A percentile compares a stretch with the other conserved stretches of the same genome.
Evolutionary conservation across 1,284 basidiomycete species (phyloP).

Genomic region (Puccinia novopanici): DNA sequence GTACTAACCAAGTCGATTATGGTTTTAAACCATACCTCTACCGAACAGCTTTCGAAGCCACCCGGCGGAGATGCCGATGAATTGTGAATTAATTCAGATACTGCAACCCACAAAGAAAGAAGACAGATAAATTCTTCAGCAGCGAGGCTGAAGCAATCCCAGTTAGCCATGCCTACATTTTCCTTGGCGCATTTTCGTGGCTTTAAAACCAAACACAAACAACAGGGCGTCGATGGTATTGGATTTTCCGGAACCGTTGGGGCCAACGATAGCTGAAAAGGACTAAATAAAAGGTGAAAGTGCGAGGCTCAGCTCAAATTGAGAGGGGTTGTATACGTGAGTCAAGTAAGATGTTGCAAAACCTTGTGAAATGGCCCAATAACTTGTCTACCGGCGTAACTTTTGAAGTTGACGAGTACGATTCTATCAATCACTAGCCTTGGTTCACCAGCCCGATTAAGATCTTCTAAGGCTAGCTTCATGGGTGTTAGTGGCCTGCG

Average conservation of each 20-base stretch:
- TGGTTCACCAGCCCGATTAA: slow-evolving; percentile 66
- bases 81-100: slow-evolving; percentile 87
- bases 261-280: slow-evolving; percentile 95
- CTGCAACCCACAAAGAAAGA: slow-evolving; percentile 13
- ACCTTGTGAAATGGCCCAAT: slow-evolving; percentile 99
- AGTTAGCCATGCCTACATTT: slow-evolving; percentile 63
- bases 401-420: slow-evolving; percentile 94
- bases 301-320: slow-evolving; percentile 27
- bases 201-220: slow-evolving; percentile 97
- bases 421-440: slow-evolving; percentile 94
- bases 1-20: slow-evolving; percentile 78
- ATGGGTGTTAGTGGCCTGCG: slow-evolving; percentile 30
- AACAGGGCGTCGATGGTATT: slow-evolving; percentile 99
- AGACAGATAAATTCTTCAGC: background rate
- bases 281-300: slow-evolving; percentile 65
- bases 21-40: slow-evolving; percentile 93
- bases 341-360: slow-evolving; percentile 51
- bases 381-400: slow-evolving; percentile 91
- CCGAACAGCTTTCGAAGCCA: slow-evolving; percentile 77
- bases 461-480: slow-evolving; percentile 51
- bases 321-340: background rate
- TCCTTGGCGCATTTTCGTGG: slow-evolving; percentile 95
- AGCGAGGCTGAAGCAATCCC: slow-evolving; percentile 54
- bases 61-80: slow-evolving; percentile 66
- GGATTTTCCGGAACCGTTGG: slow-evolving; percentile 92